phyloP scores from a whole-genome alignment of 2,329 filamentous ascomycete genomes.

The Nemania abortiva region DNA sequence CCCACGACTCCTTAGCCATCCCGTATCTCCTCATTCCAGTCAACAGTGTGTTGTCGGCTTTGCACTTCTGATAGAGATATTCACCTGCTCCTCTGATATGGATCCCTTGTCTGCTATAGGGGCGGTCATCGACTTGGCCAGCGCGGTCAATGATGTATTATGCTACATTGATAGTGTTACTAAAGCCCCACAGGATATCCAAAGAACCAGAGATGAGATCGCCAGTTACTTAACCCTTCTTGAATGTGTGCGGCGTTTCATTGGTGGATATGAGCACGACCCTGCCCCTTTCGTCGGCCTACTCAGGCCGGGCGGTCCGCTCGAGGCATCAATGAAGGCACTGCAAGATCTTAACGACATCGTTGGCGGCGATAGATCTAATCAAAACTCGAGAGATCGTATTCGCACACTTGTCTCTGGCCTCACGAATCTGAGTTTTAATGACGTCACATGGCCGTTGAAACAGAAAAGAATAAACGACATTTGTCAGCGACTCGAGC shows the following conservation, averaged over 20 bases:
- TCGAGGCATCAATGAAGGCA: background rate
- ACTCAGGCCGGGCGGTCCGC: background rate
- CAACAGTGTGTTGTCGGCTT: background rate
- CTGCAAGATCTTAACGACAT: background rate
- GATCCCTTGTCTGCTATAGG: background rate
- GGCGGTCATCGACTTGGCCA: background rate
- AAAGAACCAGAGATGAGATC: background rate
- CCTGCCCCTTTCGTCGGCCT: background rate
- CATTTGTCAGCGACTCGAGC: slow-evolving; percentile 11
- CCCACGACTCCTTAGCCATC: background rate
- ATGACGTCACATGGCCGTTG: slow-evolving; percentile 1
- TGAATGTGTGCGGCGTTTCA: background rate
- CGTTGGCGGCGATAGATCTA: background rate
- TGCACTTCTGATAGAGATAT: background rate
- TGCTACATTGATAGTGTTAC: background rate
- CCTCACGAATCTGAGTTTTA: background rate
- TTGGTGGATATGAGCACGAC: background rate
- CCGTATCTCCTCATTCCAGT: background rate
- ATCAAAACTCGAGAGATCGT: background rate
- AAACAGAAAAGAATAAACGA: slow-evolving; percentile 10
- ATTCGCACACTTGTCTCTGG: background rate
- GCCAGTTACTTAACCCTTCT: slow-evolving; percentile 7
- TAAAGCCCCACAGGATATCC: background rate
- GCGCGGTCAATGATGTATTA: background rate
- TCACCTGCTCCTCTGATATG: slow-evolving; percentile 4